Conservation (phyloP, 1,139 yeast species). For the Candida tetrigidarum region DNA sequence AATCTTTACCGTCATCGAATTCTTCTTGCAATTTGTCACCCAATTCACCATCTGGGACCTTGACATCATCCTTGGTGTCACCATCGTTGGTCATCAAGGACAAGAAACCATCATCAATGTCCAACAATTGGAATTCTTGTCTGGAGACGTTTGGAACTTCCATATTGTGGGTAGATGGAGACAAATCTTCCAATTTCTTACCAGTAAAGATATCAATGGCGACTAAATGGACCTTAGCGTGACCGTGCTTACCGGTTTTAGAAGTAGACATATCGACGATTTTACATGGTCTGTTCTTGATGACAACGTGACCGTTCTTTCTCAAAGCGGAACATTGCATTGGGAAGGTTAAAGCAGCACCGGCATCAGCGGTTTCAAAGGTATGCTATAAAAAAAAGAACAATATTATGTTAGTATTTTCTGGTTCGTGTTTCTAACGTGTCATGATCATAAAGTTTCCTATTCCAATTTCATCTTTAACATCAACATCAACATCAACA, state of each 20-base stretch:
- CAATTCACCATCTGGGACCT: constrained; percentile 96
- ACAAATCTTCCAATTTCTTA: constrained; percentile 99
- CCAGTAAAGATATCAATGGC: constrained; percentile 99
- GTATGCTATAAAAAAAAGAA: constrained; percentile 58
- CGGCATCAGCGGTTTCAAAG: constrained; percentile 99
- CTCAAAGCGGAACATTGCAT: constrained; percentile 99
- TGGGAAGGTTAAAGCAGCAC: constrained; percentile 99
- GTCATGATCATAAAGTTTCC: too few relatives aligned
- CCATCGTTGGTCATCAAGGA: constrained; percentile 97
- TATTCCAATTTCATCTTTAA: too few relatives aligned
- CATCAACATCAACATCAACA: too few relatives aligned
- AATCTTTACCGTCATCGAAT: constrained; percentile 98
- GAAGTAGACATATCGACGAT: constrained; percentile 99
- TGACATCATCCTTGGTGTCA: constrained; percentile 99
- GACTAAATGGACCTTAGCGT: constrained; percentile 99
- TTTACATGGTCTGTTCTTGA: constrained; percentile 99
- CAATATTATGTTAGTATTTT: constrained; percentile 36
- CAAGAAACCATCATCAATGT: constrained; percentile 98
- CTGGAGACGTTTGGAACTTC: constrained; percentile 98
- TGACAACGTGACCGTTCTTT: constrained; percentile 99
- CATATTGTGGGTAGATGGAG: constrained; percentile 99
- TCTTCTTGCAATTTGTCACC: constrained; percentile 92
- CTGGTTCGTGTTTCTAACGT: too few relatives aligned
- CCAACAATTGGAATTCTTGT: constrained; percentile 95
- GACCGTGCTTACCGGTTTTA: constrained; percentile 99